Evolutionary conservation across 1,139 yeast species (phyloP).

Genomic region (Yamadazyma oceani): DNA sequence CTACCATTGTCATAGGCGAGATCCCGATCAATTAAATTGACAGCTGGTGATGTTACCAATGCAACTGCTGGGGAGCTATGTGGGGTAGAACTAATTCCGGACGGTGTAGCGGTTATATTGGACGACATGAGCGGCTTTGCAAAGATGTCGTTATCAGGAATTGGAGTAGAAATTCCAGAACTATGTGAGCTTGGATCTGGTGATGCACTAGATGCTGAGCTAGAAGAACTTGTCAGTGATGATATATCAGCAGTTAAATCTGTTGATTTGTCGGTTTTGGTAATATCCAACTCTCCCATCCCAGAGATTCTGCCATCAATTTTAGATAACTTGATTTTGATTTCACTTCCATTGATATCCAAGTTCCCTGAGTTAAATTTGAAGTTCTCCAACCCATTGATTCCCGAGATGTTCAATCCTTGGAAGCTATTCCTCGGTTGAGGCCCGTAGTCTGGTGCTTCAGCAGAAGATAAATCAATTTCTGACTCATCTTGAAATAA

Average conservation of each 20-base stretch:
- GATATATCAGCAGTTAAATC: too few relatives aligned
- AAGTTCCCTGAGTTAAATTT: neutral
- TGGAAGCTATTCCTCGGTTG: neutral
- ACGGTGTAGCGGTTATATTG: too few relatives aligned
- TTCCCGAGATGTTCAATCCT: neutral
- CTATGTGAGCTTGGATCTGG: neutral
- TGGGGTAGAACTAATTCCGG: neutral
- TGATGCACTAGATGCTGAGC: neutral
- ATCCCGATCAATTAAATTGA: neutral
- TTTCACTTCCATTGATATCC: neutral
- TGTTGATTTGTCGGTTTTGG: neutral
- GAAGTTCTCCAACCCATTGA: neutral
- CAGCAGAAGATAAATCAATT: too few relatives aligned
- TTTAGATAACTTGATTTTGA: neutral
- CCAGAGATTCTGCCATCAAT: neutral
- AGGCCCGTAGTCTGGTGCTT: neutral
- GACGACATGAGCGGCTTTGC: too few relatives aligned
- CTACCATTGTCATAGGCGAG: neutral
- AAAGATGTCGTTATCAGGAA: too few relatives aligned
- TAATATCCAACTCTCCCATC: neutral
- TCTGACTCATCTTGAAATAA: too few relatives aligned
- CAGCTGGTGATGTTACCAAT: neutral
- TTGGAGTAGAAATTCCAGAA: conserved; percentile 1
- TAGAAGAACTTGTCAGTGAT: neutral
- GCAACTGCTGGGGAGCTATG: neutral